phyloP scores from a whole-genome alignment of 345 rosid genomes.

The Dovyalis caffra region DNA sequence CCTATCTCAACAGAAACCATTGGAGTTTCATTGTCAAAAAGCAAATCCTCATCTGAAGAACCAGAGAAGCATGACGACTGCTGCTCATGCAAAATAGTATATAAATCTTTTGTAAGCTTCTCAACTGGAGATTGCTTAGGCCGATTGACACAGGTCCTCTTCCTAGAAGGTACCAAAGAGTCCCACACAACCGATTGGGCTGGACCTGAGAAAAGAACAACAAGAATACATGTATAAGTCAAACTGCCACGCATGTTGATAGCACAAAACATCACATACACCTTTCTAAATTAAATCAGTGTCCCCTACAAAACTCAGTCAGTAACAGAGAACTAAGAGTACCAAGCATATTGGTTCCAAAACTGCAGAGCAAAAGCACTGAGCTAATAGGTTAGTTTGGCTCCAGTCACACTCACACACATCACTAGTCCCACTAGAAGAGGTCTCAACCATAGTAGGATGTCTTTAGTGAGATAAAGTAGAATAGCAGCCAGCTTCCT shows the following conservation, averaged over 20 bases:
- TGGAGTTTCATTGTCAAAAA: constrained; percentile 80
- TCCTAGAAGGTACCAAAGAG: constrained; percentile 77
- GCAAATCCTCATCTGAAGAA: constrained; percentile 89
- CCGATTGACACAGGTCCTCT: constrained; percentile 82
- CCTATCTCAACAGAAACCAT: constrained; percentile 98
- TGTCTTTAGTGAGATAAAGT: neutral
- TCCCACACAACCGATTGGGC: constrained; percentile 91
- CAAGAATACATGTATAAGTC: neutral
- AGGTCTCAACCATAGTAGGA: neutral
- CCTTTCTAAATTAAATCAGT: neutral
- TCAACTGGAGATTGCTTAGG: constrained; percentile 86
- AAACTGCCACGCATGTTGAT: neutral
- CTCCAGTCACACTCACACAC: neutral
- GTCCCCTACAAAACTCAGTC: neutral
- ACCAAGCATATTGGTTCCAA: neutral
- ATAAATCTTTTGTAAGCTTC: constrained; percentile 85
- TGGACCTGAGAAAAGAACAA: constrained; percentile 55
- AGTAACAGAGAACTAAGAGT: neutral
- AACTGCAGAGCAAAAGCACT: neutral
- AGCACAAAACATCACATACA: constrained; percentile 4
- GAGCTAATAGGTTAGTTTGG: neutral
- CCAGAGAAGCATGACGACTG: constrained; percentile 87
- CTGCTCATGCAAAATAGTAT: constrained; percentile 88
- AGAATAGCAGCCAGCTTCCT: constrained; percentile 13
- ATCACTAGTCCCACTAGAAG: neutral